A percentile compares a stretch with the other conserved stretches of the same genome.
phyloP scores from a whole-genome alignment of 176 grass and related monocot species.

The Echinochloa phyllopogon region DNA sequence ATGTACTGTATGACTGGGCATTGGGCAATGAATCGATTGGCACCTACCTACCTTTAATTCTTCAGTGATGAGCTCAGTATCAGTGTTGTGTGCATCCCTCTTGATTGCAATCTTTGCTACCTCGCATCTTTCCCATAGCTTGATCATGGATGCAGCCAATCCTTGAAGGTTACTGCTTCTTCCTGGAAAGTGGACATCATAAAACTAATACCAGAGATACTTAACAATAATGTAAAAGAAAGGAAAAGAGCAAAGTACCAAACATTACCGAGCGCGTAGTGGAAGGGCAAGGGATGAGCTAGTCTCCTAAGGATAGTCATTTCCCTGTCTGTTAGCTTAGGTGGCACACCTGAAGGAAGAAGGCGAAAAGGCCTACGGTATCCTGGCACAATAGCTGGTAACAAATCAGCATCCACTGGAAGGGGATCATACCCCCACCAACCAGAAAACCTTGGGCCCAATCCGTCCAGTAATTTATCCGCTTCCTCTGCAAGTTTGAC shows the following conservation, averaged over 20 bases:
- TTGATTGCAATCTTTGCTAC: slow-evolving; percentile 89
- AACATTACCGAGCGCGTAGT: slow-evolving; percentile 84
- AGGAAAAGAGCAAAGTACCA: slow-evolving; percentile 26
- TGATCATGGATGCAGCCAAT: slow-evolving; percentile 92
- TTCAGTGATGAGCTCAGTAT: slow-evolving; percentile 61
- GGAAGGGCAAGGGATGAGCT: slow-evolving; percentile 66
- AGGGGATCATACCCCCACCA: slow-evolving; percentile 88
- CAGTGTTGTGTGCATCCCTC: slow-evolving; percentile 67
- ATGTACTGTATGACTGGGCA: not conserved
- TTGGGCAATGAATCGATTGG: not conserved
- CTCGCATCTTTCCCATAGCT: slow-evolving; percentile 93
- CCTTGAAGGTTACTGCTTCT: slow-evolving; percentile 85
- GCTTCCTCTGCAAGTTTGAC: slow-evolving; percentile 79
- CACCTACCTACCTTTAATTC: slow-evolving; percentile 86
- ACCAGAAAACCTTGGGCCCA: slow-evolving; percentile 78
- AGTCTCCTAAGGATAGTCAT: slow-evolving; percentile 84
- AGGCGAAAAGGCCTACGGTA: slow-evolving; percentile 87
- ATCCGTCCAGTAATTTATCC: slow-evolving; percentile 72
- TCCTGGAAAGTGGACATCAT: slow-evolving; percentile 51
- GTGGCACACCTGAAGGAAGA: slow-evolving; percentile 81
- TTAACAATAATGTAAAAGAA: slow-evolving; percentile 14
- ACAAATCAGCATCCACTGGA: slow-evolving; percentile 88
- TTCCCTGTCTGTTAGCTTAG: slow-evolving; percentile 82
- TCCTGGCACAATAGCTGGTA: slow-evolving; percentile 71
- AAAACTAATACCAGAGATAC: slow-evolving; percentile 7